Conservation (phyloP, 805 yeast species). For the Barnettozyma pratensis region DNA sequence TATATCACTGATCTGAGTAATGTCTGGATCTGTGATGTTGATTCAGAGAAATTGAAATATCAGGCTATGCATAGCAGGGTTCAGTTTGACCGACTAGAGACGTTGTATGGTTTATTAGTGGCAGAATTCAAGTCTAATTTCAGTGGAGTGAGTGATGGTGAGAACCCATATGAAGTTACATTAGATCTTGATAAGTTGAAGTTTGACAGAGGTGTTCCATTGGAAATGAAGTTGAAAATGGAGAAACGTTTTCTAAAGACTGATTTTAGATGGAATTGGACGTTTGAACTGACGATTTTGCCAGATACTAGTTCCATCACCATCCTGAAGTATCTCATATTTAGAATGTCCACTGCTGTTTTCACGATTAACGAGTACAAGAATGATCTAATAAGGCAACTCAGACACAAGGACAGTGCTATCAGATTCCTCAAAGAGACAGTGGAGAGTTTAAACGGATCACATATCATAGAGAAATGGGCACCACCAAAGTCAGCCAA, state of each 20-base stretch:
- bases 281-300: constrained; percentile 16
- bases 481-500: constrained; percentile 29
- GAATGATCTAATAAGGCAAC: constrained; percentile 13
- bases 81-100: constrained; percentile 7
- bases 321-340: constrained; percentile 18
- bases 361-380: constrained; percentile 18
- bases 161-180: constrained; percentile 6
- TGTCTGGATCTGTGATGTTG: constrained; percentile 22
- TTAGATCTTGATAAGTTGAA: constrained; percentile 8
- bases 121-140: constrained; percentile 14
- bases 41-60: constrained; percentile 9
- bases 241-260: constrained; percentile 4
- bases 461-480: constrained; percentile 25
- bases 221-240: constrained; percentile 15
- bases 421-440: constrained; percentile 27
- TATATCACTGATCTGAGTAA: constrained; percentile 21
- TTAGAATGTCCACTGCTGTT: constrained; percentile 19
- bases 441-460: constrained; percentile 21
- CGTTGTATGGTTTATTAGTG: constrained; percentile 12
- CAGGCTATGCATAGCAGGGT: constrained; percentile 17
- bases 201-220: constrained; percentile 15
- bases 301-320: constrained; percentile 21
- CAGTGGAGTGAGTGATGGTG: constrained; percentile 1
- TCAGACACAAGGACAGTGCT: constrained; percentile 28
- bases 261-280: constrained; percentile 17